A percentile compares a stretch with the other conserved stretches of the same genome.
phyloP scores from a whole-genome alignment of 495 filamentous ascomycete genomes.

The Delitschia confertaspora region DNA sequence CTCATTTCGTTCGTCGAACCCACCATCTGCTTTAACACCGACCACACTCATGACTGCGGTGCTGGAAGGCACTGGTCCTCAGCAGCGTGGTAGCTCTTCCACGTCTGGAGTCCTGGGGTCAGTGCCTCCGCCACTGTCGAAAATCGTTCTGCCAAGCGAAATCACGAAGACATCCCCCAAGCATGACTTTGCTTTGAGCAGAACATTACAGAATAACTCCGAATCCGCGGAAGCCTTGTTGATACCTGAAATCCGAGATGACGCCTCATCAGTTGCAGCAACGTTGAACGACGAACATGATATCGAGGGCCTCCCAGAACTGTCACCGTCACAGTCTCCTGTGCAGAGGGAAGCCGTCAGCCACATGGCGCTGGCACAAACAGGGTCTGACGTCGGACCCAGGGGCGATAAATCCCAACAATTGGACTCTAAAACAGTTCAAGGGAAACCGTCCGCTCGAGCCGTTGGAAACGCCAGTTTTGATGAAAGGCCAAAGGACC shows the following conservation, averaged over 20 bases:
- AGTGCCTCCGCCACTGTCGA: constrained; percentile 24
- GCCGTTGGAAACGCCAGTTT: too few species aligned
- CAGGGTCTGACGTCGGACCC: background rate
- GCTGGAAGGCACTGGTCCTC: too few species aligned
- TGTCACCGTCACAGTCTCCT: constrained; percentile 17
- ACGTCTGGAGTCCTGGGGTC: constrained; percentile 53
- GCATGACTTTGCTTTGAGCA: constrained; percentile 42
- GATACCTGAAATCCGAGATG: constrained; percentile 32
- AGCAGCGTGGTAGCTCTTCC: constrained; percentile 48
- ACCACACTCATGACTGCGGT: too few species aligned
- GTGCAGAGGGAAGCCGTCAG: background rate
- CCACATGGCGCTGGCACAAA: background rate
- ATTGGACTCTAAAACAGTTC: too few species aligned
- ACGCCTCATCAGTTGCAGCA: constrained; percentile 35
- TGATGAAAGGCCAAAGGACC: too few species aligned
- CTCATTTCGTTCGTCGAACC: constrained; percentile 17
- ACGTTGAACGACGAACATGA: constrained; percentile 32
- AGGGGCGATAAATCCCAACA: too few species aligned
- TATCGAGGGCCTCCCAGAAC: constrained; percentile 11
- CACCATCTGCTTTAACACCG: constrained; percentile 26
- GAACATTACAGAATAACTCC: constrained; percentile 24
- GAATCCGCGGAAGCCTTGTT: constrained; percentile 40
- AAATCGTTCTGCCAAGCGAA: too few species aligned
- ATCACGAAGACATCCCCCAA: too few species aligned
- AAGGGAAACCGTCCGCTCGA: too few species aligned